Evolutionary conservation across 257 asterid species (phyloP), one percentile per base, ranked within the genome.

Genomic region (Gentiana macrophylla): DNA sequence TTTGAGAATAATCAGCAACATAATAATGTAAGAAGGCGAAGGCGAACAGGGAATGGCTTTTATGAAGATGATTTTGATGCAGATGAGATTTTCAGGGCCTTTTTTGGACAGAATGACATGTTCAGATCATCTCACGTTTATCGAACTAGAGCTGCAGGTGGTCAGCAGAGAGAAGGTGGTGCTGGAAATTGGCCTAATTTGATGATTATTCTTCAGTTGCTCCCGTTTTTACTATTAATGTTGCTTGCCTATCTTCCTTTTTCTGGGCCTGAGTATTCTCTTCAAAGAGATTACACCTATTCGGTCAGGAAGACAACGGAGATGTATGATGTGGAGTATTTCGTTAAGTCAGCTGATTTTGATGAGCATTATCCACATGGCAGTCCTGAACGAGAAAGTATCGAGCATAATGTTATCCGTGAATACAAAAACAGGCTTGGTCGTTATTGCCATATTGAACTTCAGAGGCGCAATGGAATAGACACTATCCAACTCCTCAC

Each of bases 381-480:
- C 48, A 84, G 91, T 69, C 57, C 80, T 36, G 81, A 68, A 53
- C 77, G 96, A 8, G 65, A 60, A 55, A 90, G 73, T 32, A 76
- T 86, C 50, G 98, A 90, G 56, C 55, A 62, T 47, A 80, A 56
- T 74, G 92, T 84, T 70, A 74, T 90, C 61, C 84, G 71, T 70
- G 96, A 91, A 70, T 87, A 86, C 67, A 84, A 78, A 63, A 78
- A 79, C 57, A 81, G 80, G 89, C 84, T 86, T 48, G 84, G 91
- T 13, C 95, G 94, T 34, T 91, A 91, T 61, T 91, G 98, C 74
- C 86, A 86, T 73, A 73, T 90, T 70, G 98, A 91, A 74, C 80
- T 86, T 71, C 98, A 84, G 83, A 82, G 98, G 84, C 95, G 92
- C 96, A 91, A 12, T 91, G 98, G 98, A 90, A 74, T 70, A 76